phyloP scores from a whole-genome alignment of 306 rosid genomes.

The Rosa chinensis region DNA sequence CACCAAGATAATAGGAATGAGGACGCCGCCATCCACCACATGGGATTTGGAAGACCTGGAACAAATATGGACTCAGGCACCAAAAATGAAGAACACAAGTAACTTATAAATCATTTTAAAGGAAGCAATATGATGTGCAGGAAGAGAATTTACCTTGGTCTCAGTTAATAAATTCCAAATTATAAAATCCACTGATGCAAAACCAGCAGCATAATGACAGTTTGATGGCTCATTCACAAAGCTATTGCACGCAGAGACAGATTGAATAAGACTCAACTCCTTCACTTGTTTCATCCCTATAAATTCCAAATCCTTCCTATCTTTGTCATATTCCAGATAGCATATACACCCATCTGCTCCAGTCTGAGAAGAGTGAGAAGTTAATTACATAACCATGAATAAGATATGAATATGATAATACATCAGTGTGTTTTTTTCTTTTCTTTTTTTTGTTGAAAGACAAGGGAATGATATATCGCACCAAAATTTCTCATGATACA shows the following conservation, averaged over 20 bases:
- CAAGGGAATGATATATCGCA: neutral
- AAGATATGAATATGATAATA: neutral
- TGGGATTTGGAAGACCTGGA: constrained; percentile 75
- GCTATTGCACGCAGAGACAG: constrained; percentile 45
- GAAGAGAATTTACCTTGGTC: constrained; percentile 59
- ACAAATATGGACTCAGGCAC: constrained; percentile 21
- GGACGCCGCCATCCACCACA: constrained; percentile 99
- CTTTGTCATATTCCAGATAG: constrained; percentile 70
- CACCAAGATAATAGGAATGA: constrained; percentile 85
- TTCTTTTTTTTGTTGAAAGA: neutral
- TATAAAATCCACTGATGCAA: constrained; percentile 82
- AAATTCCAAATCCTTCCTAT: constrained; percentile 65
- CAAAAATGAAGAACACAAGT: constrained; percentile 9
- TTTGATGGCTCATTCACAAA: constrained; percentile 36
- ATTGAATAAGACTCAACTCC: constrained; percentile 73
- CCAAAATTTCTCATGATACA: neutral
- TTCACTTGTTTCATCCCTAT: constrained; percentile 94
- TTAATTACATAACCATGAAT: neutral
- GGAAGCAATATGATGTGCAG: constrained; percentile 12
- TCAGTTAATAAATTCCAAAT: constrained; percentile 80
- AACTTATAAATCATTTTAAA: constrained; percentile 7
- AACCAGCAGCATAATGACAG: constrained; percentile 75
- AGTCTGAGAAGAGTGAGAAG: constrained; percentile 50
- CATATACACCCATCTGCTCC: constrained; percentile 98
- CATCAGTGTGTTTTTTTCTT: no score